Base-by-base conservation (phyloP, 2,329 filamentous ascomycete genomes). In the Microthyrium microscopicum region DNA sequence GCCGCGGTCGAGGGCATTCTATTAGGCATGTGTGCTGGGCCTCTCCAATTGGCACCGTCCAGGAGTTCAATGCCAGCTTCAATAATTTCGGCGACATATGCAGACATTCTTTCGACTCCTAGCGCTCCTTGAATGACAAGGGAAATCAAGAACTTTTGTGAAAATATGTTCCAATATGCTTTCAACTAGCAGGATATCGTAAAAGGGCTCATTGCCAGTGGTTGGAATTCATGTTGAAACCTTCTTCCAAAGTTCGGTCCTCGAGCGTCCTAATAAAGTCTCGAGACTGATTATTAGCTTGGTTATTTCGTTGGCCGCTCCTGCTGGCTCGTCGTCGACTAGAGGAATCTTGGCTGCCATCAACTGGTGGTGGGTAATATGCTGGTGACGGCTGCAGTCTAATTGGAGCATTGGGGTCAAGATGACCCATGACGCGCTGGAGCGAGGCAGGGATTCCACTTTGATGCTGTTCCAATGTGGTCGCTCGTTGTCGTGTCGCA, bases 181-280 rank as follows among this genome's bases (percentile, higher is more conserved):
- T n/a, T n/a, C n/a, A n/a, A n/a, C n/a, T n/a, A n/a, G n/a, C n/a
- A n/a, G n/a, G n/a, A n/a, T n/a, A n/a, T n/a, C n/a, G n/a, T n/a
- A n/a, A n/a, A n/a, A n/a, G n/a, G n/a, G n/a, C n/a, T 64, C 61
- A 73, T 46, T 72, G 67, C 68, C 77, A 92, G 55, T 89, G 81
- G 18, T 47, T 44, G 63, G 75, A 72, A 42, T 70, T 63, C 62
- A 74, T 71, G 42, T 69, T 63, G 50, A 84, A 94, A 2, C 84
- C 83, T 55, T 95, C 87, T 54, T 93, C 87, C 36, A 95, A 61
- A 2, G 85, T 94, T 22, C 89, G 72, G 57, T 95, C 89, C 57
- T 98, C 89, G 41, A 98, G 62, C 40, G 80, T 94, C 35, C 89
- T 74, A 46, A 98, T 92, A 51, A 98, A 94, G 51, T 95, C 87